phyloP scores from a whole-genome alignment of 768 basidiomycete species.

The Mycena haematopus region DNA sequence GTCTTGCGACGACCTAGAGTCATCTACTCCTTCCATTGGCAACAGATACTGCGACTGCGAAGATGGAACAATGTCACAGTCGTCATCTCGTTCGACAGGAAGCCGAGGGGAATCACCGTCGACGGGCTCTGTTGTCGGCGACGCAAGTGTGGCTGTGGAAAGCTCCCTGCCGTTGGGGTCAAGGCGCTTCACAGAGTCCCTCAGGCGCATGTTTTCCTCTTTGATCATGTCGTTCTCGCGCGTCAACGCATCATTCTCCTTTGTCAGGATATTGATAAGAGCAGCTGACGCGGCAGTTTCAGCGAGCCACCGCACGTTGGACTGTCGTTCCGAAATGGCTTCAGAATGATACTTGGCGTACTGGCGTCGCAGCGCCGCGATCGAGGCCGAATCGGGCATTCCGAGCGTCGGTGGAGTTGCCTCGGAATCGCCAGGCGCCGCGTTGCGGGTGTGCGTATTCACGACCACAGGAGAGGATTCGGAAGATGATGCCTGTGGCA shows the following conservation, averaged over 20 bases:
- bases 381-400: neutral
- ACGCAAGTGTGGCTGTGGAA: neutral
- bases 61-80: too few species aligned
- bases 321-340: neutral
- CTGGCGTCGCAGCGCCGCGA: slow-evolving; percentile 1
- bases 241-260: neutral
- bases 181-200: neutral
- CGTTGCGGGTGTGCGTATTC: neutral
- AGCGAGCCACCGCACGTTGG: neutral
- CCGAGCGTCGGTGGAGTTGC: neutral
- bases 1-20: neutral
- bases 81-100: neutral
- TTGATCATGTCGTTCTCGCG: slow-evolving; percentile 13
- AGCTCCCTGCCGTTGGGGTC: neutral
- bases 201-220: slow-evolving; percentile 4
- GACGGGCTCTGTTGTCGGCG: neutral
- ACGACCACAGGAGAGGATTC: neutral
- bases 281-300: slow-evolving; percentile 3
- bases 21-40: neutral
- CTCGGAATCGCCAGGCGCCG: too few species aligned
- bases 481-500: neutral
- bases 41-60: neutral
- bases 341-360: neutral
- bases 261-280: slow-evolving; percentile 4
- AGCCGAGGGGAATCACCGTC: neutral